Base-by-base conservation (phyloP, 495 filamentous ascomycete genomes). In the Ramalina intermedia region DNA sequence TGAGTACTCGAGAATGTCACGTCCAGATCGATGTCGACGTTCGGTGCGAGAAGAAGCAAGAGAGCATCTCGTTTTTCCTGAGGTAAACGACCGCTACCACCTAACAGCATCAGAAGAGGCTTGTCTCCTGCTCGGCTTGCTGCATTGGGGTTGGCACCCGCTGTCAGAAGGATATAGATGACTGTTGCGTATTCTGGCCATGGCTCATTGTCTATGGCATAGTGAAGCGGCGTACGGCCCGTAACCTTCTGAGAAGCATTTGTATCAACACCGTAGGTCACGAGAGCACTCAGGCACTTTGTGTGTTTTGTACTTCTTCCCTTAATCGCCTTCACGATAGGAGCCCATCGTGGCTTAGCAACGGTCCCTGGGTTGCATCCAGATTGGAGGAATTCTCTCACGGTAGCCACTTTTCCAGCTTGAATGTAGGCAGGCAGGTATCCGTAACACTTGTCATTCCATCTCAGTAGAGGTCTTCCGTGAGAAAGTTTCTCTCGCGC, bases 221-320 rank as follows among this genome's bases (percentile, higher is more conserved):
- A 59, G 43, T 72, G 66, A 38, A 76, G 61, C 9, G 67, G 44
- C 2, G 70, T 75, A 49, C 66, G 65, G 24, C 72, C 72, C 13
- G 43, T 35, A n/a, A 33, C 29, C 21, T 12, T 16, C n/a, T 48
- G 24, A 17, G 24, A 14, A 4, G 42, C 42, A 54, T 74, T 75
- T 8, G 70, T 59, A 50, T 76, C 69, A 1, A 73, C 75, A 14
- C 69, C 68, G 49, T 71, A 69, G 51, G 72, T 67, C 5, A 77
- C 57, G 7, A 79, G 61, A 14, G 17, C 37, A 9, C 16, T 37
- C n/a, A 52, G 12, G 42, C 49, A 47, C 26, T 55, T 55, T 16
- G 46, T 51, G 27, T 55, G 53, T 23, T 44, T 23, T n/a, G 6
- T 17, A 37, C 21, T 53, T 37, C 29, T 50, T 17, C 43, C 53